Evolutionary conservation across 2,329 filamentous ascomycete species (phyloP), one percentile per base, ranked within the genome.

Genomic region (Colletotrichum echinochloae): DNA sequence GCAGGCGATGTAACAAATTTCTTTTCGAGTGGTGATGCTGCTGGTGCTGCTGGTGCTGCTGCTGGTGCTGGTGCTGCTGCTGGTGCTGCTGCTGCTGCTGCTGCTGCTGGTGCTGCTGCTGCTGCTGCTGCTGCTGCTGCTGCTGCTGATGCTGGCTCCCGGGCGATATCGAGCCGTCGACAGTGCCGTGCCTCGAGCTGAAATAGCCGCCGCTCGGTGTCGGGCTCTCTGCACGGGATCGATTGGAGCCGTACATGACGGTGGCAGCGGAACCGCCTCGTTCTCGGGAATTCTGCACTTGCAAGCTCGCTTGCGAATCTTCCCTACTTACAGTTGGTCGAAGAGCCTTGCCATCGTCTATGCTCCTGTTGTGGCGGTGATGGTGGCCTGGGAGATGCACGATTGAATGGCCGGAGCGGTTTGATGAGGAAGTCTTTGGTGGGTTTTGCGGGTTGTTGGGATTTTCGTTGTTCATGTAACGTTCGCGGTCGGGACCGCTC

Each of bases 301-400:
- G 79, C 33, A 84, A 78, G 75, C 83, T 88, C 75, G 84, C 82
- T 28, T 86, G 82, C 20, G 92, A 90, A 70, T 95, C 92, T 78
- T 97, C 94, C 75, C 92, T 88, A 78, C 92, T 95, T 66, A 90
- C 86, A 16, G 89, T 87, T n/a, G 93, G 93, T 71, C 92, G 88
- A 75, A 93, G 80, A 39, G 90, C 84, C 75, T 90, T 90, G 14
- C 87, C 79, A 72, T 92, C 90, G 73, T 92, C 90, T 78, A 87
- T 90, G 78, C 90, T 92, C 78, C 87, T 89, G 76, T 94, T 92
- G 78, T 94, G 91, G 72, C 91, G 86, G 74, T 89, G 87, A 71
- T 82, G 83, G 76, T 92, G 90, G 56, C 89, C 88, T 35, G 89
- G 87, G 41, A 93, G 81, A 78, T 93, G 90, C 66, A 91, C 85